Base-by-base conservation (phyloP, 495 filamentous ascomycete species). In the Geopyxis carbonaria region DNA sequence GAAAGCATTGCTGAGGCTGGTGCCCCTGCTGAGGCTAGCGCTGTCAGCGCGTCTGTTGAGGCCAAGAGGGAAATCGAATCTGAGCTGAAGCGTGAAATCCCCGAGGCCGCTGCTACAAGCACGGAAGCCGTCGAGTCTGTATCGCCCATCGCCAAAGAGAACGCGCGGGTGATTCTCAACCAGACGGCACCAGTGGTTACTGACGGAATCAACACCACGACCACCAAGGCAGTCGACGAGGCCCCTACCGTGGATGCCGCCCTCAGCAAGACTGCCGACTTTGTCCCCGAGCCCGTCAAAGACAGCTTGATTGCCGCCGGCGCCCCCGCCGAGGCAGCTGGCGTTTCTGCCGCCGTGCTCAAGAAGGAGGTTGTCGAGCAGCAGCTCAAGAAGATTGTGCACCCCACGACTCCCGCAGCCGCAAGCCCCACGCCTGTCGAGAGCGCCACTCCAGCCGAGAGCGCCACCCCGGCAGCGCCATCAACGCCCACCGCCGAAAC, bases 61-160 rank as follows among this genome's bases (percentile, higher is more conserved):
- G 79, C 85, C 55, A 92, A 92, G 71, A 73, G 70, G 55, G 73
- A 68, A 13, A 63, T 81, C 22, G 83, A 50, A 40, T 41, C 42
- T 9, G 47, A 55, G 14, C 46, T 47, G 25, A 47, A 40, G 43
- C 27, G 38, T 11, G 47, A 50, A 41, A 45, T 50, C 29, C 48
- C 52, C 39, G 31, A 40, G 21, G 21, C 36, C 13, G 24, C 40
- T 21, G 31, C 53, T 3, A 22, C 20, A 18, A 87, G 60, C 49
- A 74, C 85, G 58, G 32, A 43, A 0, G 67, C 69, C 38, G 63
- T 75, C 8, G 55, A 61, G 23, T 52, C 63, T 0, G 59, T 68
- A 29, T 59, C 65, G 18, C 63, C 65, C 7, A 42, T 43, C 22
- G 43, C 35, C 11, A 27, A 27, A 3, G 33, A 34, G 8, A 48